phyloP scores from a whole-genome alignment of 805 yeast species.

The Sungouiozyma intestinalis region DNA sequence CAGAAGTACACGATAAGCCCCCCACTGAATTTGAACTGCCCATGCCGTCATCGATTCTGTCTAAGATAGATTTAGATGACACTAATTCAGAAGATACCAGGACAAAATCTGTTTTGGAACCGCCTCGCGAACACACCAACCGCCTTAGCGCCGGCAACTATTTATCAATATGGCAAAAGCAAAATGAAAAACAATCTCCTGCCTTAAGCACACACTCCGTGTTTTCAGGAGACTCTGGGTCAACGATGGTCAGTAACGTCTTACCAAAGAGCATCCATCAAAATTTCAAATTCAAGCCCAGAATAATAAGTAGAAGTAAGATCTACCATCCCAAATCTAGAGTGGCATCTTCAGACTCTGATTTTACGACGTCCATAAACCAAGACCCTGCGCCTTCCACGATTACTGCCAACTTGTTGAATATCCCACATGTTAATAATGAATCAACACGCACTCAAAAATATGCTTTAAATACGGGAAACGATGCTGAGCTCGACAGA shows the following conservation, averaged over 20 bases:
- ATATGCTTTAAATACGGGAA: no score
- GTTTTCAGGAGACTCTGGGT: slow-evolving; percentile 15
- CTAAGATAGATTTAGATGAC: background rate
- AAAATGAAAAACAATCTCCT: slow-evolving; percentile 9
- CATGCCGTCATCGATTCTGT: background rate
- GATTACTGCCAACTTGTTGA: background rate
- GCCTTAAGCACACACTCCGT: slow-evolving; percentile 17
- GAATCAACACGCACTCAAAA: no score
- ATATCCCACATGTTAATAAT: background rate
- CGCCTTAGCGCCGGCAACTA: slow-evolving; percentile 10
- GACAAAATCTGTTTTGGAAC: background rate
- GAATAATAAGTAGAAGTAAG: slow-evolving; percentile 9
- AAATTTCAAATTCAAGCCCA: slow-evolving; percentile 21
- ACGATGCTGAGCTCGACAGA: no score
- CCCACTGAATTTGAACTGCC: background rate
- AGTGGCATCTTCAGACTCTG: background rate
- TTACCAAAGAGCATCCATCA: background rate
- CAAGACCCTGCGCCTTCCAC: background rate
- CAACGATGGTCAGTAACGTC: slow-evolving; percentile 10
- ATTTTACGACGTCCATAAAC: background rate
- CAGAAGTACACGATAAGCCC: background rate
- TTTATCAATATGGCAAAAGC: slow-evolving; percentile 26
- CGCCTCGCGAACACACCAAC: background rate
- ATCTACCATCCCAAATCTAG: slow-evolving; percentile 5
- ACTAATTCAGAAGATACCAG: background rate